These are phyloP conservation scores for Fraxinus platypoda DNA, from an alignment of 305 asterid genomes.

Conservation along the genomic window DNA sequence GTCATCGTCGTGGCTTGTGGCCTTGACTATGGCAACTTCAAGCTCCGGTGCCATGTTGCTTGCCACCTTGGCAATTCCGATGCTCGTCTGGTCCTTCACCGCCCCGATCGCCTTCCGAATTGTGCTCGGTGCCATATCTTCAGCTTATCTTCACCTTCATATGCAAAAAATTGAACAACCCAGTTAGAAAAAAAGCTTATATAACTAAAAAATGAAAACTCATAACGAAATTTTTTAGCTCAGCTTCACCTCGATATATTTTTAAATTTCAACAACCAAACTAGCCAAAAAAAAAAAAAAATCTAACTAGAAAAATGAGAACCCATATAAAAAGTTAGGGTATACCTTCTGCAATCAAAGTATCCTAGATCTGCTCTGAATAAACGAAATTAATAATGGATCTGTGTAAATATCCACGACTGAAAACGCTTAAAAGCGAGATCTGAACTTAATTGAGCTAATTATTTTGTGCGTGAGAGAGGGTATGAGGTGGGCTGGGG, in stretches of 20 bases:
- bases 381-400: conserved; percentile 14
- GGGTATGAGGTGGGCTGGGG: not conserved
- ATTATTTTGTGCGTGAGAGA: not conserved
- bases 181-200: not conserved
- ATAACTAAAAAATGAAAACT: not conserved
- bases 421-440: not conserved
- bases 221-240: not conserved
- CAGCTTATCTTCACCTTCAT: conserved; percentile 19
- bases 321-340: not conserved
- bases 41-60: conserved; percentile 84
- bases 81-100: conserved; percentile 88
- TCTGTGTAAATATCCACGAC: conserved; percentile 10
- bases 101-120: conserved; percentile 87
- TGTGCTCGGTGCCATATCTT: conserved; percentile 73
- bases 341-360: not conserved
- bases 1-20: conserved; percentile 83
- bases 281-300: not conserved
- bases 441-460: conserved; percentile 8
- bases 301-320: not conserved
- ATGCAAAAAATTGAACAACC: not conserved
- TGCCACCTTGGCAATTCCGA: conserved; percentile 76
- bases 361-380: conserved; percentile 20
- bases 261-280: not conserved
- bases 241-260: not conserved
- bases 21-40: conserved; percentile 80